Base-by-base conservation (phyloP, 2,329 filamentous ascomycete species). In the Fusarium dlaminii region DNA sequence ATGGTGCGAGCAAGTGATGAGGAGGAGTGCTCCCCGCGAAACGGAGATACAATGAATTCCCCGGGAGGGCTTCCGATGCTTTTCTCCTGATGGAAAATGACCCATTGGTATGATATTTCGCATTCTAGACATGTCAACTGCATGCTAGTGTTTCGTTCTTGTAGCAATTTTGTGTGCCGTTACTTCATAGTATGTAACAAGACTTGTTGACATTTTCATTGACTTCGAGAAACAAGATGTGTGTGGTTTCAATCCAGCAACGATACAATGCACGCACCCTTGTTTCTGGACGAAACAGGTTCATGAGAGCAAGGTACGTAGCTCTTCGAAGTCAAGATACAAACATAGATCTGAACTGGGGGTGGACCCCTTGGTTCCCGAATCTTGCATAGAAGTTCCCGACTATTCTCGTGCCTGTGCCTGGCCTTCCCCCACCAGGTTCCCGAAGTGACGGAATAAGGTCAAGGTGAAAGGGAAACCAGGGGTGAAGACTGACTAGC, bases 301-400 rank as follows among this genome's bases (percentile, higher is more conserved):
- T 18, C 27, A 59, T 22, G 56, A 29, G 37, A 52, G 27, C 32
- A 58, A 49, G 40, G 42, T 45, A 70, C 59, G 40, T 37, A 66
- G 37, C 36, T 66, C n/a, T 40, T 56, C n/a, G 65, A 62, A 65
- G 56, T 67, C 52, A 67, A 56, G 62, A 62, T 37, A 63, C 49
- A 49, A 55, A 64, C 49, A 49, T 51, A 68, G 69, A 78, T 78
- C 73, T 76, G 62, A 42, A 63, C 63, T 61, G 43, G 45, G 52
- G 73, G 42, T 77, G 73, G 76, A 56, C 61, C 72, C 62, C 49
- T 63, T 66, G 60, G 63, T 46, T 59, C 46, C 63, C 72, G 61
- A 73, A 78, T 77, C 75, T 78, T 76, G 69, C 69, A 65, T 66
- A 57, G 24, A 68, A 45, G 68, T 56, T 59, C 63, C 70, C 67